Conservation (phyloP, 768 basidiomycete species). For the Tephrocybe sp. region DNA sequence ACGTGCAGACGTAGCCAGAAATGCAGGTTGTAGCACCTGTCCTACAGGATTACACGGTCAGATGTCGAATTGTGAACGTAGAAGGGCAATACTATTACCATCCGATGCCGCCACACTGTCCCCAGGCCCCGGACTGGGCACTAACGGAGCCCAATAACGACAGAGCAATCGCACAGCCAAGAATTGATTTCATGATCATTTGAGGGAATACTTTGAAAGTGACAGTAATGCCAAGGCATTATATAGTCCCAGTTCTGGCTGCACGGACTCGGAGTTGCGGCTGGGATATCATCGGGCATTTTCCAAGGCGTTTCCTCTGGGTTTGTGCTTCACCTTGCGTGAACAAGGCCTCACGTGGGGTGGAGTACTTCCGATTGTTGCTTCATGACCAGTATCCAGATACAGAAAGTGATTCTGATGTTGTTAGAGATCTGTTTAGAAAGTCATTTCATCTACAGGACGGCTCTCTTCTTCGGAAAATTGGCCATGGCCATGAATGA, state of each 20-base stretch:
- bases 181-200: constrained; percentile 14
- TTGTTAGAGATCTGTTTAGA: too few species aligned
- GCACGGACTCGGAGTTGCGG: constrained; percentile 6
- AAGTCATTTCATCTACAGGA: too few species aligned
- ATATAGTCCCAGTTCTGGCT: constrained; percentile 5
- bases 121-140: constrained; percentile 39
- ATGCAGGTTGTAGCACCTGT: constrained; percentile 41
- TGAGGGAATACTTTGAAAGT: not conserved
- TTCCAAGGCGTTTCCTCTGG: not conserved
- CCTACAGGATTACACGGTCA: constrained; percentile 22
- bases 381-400: not conserved
- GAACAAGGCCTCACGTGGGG: constrained; percentile 6
- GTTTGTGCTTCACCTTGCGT: not conserved
- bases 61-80: not conserved
- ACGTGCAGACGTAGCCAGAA: constrained; percentile 39
- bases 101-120: constrained; percentile 41
- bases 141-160: constrained; percentile 16
- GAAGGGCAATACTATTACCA: constrained; percentile 19
- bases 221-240: not conserved
- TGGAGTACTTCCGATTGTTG: not conserved
- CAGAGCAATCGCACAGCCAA: constrained; percentile 10
- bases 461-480: too few species aligned
- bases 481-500: too few species aligned
- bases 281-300: constrained; percentile 13
- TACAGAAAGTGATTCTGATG: too few species aligned